phyloP scores from a whole-genome alignment of 257 asterid genomes.

The Petunia axillaris region DNA sequence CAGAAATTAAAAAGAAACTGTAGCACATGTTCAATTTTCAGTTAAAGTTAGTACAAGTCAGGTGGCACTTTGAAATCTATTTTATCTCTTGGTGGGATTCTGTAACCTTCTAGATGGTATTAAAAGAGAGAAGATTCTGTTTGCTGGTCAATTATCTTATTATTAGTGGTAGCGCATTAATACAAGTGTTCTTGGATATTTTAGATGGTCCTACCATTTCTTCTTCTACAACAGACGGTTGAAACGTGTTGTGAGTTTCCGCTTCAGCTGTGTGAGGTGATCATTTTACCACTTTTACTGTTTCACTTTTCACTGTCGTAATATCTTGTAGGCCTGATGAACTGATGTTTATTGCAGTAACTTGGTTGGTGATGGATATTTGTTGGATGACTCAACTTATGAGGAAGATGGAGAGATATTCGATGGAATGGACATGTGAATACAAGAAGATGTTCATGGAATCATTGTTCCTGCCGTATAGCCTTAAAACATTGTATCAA shows the following conservation, averaged over 20 bases:
- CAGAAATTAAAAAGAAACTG: too few species aligned
- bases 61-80: neutral
- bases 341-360: conserved; percentile 50
- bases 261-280: conserved; percentile 91
- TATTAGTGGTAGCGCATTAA: neutral
- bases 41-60: neutral
- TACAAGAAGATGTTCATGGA: conserved; percentile 20
- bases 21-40: neutral
- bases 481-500: neutral
- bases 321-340: conserved; percentile 19
- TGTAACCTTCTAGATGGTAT: neutral
- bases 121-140: neutral
- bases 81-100: neutral
- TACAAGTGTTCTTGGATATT: conserved; percentile 21
- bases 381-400: conserved; percentile 34
- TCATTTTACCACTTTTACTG: neutral
- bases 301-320: neutral
- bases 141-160: neutral
- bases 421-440: conserved; percentile 83
- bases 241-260: conserved; percentile 88
- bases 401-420: conserved; percentile 81
- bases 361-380: conserved; percentile 57
- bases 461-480: conserved; percentile 5
- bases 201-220: conserved; percentile 94
- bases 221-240: conserved; percentile 94